A percentile compares a stretch with the other conserved stretches of the same genome.
phyloP scores from a whole-genome alignment of 352 stramenopile genomes.

The Pythium phragmitis region DNA sequence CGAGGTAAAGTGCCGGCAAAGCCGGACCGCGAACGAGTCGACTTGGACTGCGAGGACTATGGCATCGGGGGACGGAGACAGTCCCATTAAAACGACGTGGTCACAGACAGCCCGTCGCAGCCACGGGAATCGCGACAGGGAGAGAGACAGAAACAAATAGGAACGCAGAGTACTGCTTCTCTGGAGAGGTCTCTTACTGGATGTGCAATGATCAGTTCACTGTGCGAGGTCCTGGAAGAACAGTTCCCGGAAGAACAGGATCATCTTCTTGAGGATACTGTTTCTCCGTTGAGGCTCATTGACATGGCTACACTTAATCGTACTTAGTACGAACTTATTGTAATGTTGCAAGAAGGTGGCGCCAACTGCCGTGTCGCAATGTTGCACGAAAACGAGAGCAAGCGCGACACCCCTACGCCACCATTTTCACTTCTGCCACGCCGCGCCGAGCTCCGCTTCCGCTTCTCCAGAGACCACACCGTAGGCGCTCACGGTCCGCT shows the following conservation, averaged over 20 bases:
- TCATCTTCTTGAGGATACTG: no score
- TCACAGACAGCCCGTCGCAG: not conserved
- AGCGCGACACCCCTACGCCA: not conserved
- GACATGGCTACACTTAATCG: slow-evolving; percentile 16
- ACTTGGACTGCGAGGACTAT: slow-evolving; percentile 31
- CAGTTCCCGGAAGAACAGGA: no score
- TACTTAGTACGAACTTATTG: slow-evolving; percentile 12
- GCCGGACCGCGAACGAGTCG: slow-evolving; percentile 20
- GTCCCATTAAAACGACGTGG: slow-evolving; percentile 44
- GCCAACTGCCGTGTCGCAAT: not conserved
- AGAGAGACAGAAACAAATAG: no score
- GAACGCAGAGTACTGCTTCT: no score
- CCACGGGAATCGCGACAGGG: not conserved
- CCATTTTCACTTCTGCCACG: slow-evolving; percentile 23
- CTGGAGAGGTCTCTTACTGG: no score
- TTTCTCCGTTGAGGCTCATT: no score
- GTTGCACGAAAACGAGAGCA: slow-evolving; percentile 12
- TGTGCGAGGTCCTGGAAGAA: no score
- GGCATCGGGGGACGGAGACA: slow-evolving; percentile 59
- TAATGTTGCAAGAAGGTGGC: slow-evolving; percentile 23
- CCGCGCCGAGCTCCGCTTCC: slow-evolving; percentile 13
- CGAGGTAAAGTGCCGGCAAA: slow-evolving; percentile 41
- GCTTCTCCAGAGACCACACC: not conserved
- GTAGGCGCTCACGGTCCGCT: not conserved
- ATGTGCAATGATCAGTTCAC: no score